Conservation (phyloP, 148 eudicot genomes). For the Arctostaphylos glauca region DNA sequence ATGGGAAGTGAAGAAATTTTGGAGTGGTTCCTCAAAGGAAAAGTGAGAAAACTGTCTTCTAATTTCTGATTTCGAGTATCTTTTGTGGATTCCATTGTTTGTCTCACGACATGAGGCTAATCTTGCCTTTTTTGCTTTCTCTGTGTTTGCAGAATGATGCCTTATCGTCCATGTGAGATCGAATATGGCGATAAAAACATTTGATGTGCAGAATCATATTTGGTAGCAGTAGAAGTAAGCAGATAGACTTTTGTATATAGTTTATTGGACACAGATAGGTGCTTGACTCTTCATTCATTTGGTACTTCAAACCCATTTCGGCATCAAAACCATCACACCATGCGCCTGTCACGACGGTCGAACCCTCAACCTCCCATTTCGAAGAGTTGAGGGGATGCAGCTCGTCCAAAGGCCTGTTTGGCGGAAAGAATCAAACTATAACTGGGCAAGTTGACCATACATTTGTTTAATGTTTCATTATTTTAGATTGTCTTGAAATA, state of each 20-base stretch:
- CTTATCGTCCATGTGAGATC: neutral
- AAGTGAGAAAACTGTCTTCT: constrained; percentile 14
- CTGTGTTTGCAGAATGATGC: neutral
- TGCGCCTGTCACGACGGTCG: too few relatives aligned
- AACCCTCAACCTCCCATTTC: neutral
- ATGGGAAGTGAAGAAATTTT: constrained; percentile 41
- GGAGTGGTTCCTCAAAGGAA: constrained; percentile 32
- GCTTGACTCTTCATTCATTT: neutral
- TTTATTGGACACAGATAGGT: neutral
- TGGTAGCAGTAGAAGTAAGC: neutral
- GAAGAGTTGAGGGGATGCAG: too few relatives aligned
- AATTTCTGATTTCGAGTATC: neutral
- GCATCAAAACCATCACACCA: too few relatives aligned
- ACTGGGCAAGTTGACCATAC: neutral
- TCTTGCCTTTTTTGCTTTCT: neutral
- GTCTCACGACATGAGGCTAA: neutral
- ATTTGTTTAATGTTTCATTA: too few relatives aligned
- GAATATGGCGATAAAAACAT: constrained; percentile 3
- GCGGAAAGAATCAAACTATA: too few relatives aligned
- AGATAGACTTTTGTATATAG: neutral
- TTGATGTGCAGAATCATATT: neutral
- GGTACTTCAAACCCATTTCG: neutral
- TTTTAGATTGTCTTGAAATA: too few relatives aligned
- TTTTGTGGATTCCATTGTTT: neutral
- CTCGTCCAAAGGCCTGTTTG: too few relatives aligned